Conservation (phyloP, 106 monocot genomes). For the Ottelia alismoides region DNA sequence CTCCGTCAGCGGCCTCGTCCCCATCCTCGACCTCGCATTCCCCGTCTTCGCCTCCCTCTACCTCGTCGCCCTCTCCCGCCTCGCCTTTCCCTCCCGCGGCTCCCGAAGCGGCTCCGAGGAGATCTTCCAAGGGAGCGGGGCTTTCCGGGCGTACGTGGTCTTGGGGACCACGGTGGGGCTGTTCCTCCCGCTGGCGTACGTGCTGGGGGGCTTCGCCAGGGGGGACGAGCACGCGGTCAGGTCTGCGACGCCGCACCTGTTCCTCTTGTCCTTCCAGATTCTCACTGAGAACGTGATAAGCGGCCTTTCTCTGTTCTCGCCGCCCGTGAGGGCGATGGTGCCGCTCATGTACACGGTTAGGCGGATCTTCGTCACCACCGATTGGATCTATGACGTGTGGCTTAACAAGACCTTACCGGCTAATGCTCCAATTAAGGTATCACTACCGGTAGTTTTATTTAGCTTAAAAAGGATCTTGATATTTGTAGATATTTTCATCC, state of each 20-base stretch:
- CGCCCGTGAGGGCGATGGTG: slow-evolving; percentile 78
- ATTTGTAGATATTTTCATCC: not conserved
- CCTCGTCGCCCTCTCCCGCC: slow-evolving; percentile 40
- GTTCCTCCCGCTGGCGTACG: slow-evolving; percentile 87
- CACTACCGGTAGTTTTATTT: not conserved
- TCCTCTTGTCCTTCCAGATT: slow-evolving; percentile 76
- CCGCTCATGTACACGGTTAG: slow-evolving; percentile 79
- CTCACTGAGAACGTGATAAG: slow-evolving; percentile 74
- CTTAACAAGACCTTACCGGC: slow-evolving; percentile 35
- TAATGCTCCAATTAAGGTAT: slow-evolving; percentile 26
- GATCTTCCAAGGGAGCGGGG: slow-evolving; percentile 26
- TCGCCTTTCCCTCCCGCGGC: slow-evolving; percentile 49
- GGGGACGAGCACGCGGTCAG: slow-evolving; percentile 77
- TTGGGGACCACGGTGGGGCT: slow-evolving; percentile 71
- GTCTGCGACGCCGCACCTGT: slow-evolving; percentile 83
- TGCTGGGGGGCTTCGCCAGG: slow-evolving; percentile 85
- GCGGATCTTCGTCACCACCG: slow-evolving; percentile 56
- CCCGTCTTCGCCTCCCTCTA: slow-evolving; percentile 51
- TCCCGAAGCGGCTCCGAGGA: not conserved
- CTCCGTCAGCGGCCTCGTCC: slow-evolving; percentile 93
- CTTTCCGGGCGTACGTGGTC: slow-evolving; percentile 56
- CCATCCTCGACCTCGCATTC: slow-evolving; percentile 72
- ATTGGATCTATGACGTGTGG: slow-evolving; percentile 69
- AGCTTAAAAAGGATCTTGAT: not conserved
- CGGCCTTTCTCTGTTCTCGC: slow-evolving; percentile 52